These are phyloP conservation scores for Scedosporium boydii DNA, from an alignment of 2,329 filamentous ascomycete species.

Conservation along the genomic window DNA sequence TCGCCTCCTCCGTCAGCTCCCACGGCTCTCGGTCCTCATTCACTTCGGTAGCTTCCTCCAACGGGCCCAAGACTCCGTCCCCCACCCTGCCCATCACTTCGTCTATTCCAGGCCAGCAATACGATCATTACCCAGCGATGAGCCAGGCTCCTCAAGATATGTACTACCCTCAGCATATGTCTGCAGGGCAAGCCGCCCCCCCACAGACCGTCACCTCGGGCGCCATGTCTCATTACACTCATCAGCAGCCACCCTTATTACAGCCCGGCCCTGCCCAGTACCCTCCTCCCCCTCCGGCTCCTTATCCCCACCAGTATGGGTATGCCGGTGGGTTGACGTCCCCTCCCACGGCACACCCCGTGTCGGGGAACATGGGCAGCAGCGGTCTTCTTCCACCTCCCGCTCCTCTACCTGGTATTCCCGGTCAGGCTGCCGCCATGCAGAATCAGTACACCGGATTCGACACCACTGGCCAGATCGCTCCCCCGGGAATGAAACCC, in stretches of 20 bases:
- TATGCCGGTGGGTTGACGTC: constrained; percentile 73
- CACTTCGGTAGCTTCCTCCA: constrained; percentile 45
- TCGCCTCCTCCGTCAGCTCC: constrained; percentile 40
- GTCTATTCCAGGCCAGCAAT: constrained; percentile 28
- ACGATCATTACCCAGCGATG: constrained; percentile 53
- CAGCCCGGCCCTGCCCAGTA: constrained; percentile 66
- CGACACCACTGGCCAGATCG: constrained; percentile 85
- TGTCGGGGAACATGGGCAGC: constrained; percentile 58
- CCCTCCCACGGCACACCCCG: constrained; percentile 60
- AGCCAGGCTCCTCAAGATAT: constrained; percentile 73
- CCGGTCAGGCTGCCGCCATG: constrained; percentile 30
- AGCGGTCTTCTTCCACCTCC: constrained; percentile 61
- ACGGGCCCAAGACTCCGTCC: constrained; percentile 69
- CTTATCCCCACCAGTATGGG: constrained; percentile 55
- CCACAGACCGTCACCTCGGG: constrained; percentile 70
- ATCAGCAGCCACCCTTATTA: constrained; percentile 66
- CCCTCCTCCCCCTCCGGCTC: constrained; percentile 44
- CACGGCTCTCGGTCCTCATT: constrained; percentile 45
- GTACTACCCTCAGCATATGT: constrained; percentile 78
- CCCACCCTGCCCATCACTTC: constrained; percentile 50
- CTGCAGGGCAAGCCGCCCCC: constrained; percentile 62
- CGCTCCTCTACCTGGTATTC: constrained; percentile 7
- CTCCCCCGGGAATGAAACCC: constrained; percentile 91
- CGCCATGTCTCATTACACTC: constrained; percentile 66
- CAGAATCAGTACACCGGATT: constrained; percentile 50